These are phyloP conservation scores for Quercus variabilis DNA, from an alignment of 306 rosid species.

Conservation along the genomic window DNA sequence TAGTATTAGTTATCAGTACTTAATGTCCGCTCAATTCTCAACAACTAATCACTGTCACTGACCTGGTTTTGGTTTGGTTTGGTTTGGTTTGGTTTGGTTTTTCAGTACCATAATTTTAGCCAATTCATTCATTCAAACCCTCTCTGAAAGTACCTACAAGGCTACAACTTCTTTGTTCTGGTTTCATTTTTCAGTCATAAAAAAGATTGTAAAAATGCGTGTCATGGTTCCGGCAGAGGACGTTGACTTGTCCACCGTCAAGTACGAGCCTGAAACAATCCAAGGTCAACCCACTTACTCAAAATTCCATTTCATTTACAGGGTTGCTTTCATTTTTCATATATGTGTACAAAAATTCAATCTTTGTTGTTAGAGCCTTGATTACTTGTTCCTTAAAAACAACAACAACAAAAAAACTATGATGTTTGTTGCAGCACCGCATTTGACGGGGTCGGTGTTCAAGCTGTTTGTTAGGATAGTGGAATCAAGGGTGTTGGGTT, in stretches of 20 bases:
- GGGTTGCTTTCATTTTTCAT: neutral
- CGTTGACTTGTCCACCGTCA: constrained; percentile 59
- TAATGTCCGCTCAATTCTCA: too few relatives aligned
- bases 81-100: too few relatives aligned
- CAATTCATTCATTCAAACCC: neutral
- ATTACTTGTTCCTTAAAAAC: neutral
- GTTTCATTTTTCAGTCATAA: neutral
- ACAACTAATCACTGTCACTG: too few relatives aligned
- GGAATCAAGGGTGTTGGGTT: constrained; percentile 65
- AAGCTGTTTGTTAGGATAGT: constrained; percentile 60
- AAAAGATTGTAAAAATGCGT: constrained; percentile 64
- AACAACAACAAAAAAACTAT: too few relatives aligned
- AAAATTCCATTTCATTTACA: neutral
- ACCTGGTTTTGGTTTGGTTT: too few relatives aligned
- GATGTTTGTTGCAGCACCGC: constrained; percentile 68
- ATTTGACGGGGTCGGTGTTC: constrained; percentile 67
- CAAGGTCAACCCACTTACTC: constrained; percentile 37
- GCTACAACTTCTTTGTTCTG: neutral
- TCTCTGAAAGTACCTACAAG: neutral
- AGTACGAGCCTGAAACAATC: constrained; percentile 47
- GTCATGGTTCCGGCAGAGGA: constrained; percentile 60
- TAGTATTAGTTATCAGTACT: too few relatives aligned
- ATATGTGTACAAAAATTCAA: neutral
- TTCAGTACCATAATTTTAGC: too few relatives aligned
- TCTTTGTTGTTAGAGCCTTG: neutral